Base-by-base conservation (phyloP, 2,329 filamentous ascomycete species). In the Alternaria burnsii region DNA sequence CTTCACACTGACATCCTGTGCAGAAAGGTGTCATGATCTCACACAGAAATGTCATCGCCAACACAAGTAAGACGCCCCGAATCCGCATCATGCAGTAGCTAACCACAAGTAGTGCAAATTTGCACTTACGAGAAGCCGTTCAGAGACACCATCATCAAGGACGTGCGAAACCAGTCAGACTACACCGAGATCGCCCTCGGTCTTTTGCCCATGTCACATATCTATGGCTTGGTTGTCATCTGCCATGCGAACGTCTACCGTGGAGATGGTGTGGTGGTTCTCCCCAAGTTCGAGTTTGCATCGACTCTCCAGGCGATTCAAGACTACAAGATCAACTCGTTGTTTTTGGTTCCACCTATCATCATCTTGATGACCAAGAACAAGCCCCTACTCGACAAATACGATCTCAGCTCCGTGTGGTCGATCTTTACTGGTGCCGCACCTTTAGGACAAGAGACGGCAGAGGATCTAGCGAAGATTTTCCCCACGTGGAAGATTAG, bases 11-110 rank as follows among this genome's bases (percentile, higher is more conserved):
- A 72, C 38, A 11, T 22, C 5, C 11, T 3, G 2, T 34, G 22
- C 52, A 91, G 87, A 93, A 93, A 89, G 91, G 91, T 44, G 91
- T 94, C 54, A 93, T 92, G 88, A 91, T 94, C 60, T 91, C 90
- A 4, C 91, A 94, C 74, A 81, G 81, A 38, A 94, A 94, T 66
- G 89, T 94, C 43, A 94, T 94, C 48, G 86, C 91, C 53, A 94
- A 94, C 72, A 85, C 88, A 0, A 42, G 74, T 76, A 70, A 57
- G 71, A 30, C 12, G n/a, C 12, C 26, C 7, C 14, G 3, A 26
- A 36, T 9, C 20, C 28, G 5, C 32, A 26, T 8, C 16, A 5
- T 9, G 5, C 22, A 12, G 34, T 18, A 26, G 18, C 61, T 68
- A 48, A 68, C 55, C n/a, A 24, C 12, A 10, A 26, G 10, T 54